Percentiles rank a stretch among this genome's conserved stretches.
Evolutionary conservation across 1,139 yeast genomes (phyloP).

Genomic region (Blastobotrys buckinghamii): DNA sequence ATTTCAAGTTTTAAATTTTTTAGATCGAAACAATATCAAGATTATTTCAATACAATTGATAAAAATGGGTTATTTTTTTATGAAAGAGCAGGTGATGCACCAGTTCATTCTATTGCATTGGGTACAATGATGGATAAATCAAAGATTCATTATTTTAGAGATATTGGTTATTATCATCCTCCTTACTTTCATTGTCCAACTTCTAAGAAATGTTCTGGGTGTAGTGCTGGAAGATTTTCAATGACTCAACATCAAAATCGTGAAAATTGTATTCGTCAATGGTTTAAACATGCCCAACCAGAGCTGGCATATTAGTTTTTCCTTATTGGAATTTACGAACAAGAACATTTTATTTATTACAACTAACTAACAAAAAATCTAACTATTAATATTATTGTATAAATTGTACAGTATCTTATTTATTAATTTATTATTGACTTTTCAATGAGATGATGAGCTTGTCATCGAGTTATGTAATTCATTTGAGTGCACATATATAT

Average conservation of each 20-base stretch:
- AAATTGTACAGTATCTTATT: no score
- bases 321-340: no score
- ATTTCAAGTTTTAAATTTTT: slow-evolving; percentile 75
- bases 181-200: slow-evolving; percentile 75
- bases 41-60: slow-evolving; percentile 62
- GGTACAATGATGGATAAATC: slow-evolving; percentile 66
- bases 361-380: no score
- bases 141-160: slow-evolving; percentile 81
- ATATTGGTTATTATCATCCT: slow-evolving; percentile 68
- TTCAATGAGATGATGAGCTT: no score
- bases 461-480: no score
- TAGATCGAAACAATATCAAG: slow-evolving; percentile 56
- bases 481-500: no score
- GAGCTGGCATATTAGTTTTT: neutral
- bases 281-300: slow-evolving; percentile 34
- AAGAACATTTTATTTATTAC: no score
- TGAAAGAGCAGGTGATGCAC: slow-evolving; percentile 93
- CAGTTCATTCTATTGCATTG: slow-evolving; percentile 72
- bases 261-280: slow-evolving; percentile 70
- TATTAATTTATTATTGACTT: no score
- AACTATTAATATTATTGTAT: no score
- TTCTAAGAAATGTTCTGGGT: slow-evolving; percentile 37
- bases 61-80: slow-evolving; percentile 72
- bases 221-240: slow-evolving; percentile 45
- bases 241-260: slow-evolving; percentile 42